Percentiles rank a stretch among this genome's conserved stretches.
Evolutionary conservation across 768 basidiomycete species (phyloP).

Genomic region (Tephrocybe sp.): DNA sequence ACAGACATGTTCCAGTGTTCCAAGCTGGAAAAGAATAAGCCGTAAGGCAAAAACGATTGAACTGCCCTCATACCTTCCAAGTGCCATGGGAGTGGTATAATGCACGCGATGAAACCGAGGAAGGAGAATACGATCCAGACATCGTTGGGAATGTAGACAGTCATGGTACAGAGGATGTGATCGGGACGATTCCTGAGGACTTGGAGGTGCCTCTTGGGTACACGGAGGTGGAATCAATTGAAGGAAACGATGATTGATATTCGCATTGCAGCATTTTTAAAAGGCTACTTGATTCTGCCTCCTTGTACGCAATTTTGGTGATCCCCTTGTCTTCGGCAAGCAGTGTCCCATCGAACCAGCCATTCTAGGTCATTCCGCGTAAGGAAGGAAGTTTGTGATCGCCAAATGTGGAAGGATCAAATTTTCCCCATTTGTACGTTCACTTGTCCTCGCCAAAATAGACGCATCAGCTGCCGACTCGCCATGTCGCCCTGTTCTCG

Average conservation of each 20-base stretch:
- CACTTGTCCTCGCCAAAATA: conserved; percentile 30
- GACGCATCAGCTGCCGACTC: conserved; percentile 17
- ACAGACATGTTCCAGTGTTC: conserved; percentile 57
- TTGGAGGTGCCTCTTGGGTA: conserved; percentile 25
- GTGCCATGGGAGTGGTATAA: conserved; percentile 71
- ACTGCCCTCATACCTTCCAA: conserved; percentile 44
- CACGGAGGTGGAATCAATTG: conserved; percentile 31
- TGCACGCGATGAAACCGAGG: conserved; percentile 53
- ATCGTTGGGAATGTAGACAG: conserved; percentile 36
- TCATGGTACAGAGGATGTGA: conserved; percentile 18
- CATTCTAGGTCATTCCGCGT: conserved; percentile 15
- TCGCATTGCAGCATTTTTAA: conserved; percentile 30
- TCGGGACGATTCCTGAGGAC: conserved; percentile 17
- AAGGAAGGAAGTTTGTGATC: conserved; percentile 25
- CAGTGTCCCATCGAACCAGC: conserved; percentile 1
- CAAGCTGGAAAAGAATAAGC: conserved; percentile 6
- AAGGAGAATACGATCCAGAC: conserved; percentile 53
- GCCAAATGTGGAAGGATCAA: conserved; percentile 15
- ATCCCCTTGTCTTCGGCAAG: conserved; percentile 42
- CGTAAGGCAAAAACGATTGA: not conserved
- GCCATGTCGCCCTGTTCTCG: not conserved
- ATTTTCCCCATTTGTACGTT: conserved; percentile 31
- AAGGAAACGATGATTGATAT: conserved; percentile 21
- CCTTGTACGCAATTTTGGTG: conserved; percentile 40
- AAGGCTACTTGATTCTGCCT: conserved; percentile 35